phyloP scores from a whole-genome alignment of 2,329 filamentous ascomycete genomes.

The Aspergillus viridinutans region DNA sequence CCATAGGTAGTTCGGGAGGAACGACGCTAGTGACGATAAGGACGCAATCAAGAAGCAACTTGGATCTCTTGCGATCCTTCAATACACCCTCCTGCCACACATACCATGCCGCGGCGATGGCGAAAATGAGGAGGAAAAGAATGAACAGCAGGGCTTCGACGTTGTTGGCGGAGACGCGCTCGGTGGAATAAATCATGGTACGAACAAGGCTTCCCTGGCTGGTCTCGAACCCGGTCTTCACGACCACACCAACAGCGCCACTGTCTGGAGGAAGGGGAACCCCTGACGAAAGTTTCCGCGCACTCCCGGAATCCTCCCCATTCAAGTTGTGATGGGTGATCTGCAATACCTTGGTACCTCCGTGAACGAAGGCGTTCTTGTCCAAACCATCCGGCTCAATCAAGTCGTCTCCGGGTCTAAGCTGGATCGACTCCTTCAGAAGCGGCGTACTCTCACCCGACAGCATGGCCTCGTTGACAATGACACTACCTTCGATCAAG shows the following conservation, averaged over 20 bases:
- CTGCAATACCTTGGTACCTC: constrained; percentile 95
- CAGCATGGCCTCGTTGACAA: constrained; percentile 99
- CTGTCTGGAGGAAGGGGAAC: constrained; percentile 85
- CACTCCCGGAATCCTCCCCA: constrained; percentile 56
- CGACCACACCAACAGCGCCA: constrained; percentile 87
- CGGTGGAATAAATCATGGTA: constrained; percentile 99
- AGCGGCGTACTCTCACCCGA: constrained; percentile 97
- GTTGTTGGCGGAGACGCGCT: constrained; percentile 98
- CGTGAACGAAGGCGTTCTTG: constrained; percentile 95
- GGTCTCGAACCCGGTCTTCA: constrained; percentile 98
- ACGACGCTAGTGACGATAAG: constrained; percentile 97
- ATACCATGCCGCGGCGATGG: constrained; percentile 96
- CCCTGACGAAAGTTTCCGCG: constrained; percentile 67
- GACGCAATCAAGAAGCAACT: constrained; percentile 93
- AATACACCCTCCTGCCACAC: constrained; percentile 96
- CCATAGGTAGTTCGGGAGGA: constrained; percentile 97
- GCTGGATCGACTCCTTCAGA: constrained; percentile 90
- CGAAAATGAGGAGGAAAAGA: constrained; percentile 91
- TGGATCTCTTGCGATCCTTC: constrained; percentile 93
- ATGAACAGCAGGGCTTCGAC: constrained; percentile 96
- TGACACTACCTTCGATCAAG: constrained; percentile 87
- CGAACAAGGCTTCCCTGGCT: constrained; percentile 96
- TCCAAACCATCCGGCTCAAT: constrained; percentile 89
- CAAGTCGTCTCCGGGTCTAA: constrained; percentile 73
- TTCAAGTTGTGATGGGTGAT: constrained; percentile 80